Base-by-base conservation (phyloP, 1,284 basidiomycete genomes). In the Grifola frondosa region DNA sequence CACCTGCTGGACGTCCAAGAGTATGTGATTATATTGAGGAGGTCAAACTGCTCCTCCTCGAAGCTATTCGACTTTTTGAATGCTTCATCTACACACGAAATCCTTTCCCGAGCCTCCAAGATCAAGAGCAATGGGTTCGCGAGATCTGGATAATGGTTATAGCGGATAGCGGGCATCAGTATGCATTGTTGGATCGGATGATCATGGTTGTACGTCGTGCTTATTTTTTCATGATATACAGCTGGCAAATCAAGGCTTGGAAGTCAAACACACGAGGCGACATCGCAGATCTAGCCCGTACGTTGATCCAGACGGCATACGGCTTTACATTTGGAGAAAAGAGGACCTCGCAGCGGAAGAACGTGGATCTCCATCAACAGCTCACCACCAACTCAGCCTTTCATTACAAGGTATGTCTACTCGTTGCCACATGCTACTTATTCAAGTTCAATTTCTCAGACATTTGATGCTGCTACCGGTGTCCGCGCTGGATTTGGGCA, bases 321-420 rank as follows among this genome's bases (percentile, higher is more conserved):
- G 33, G 38, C 26, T 21, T 45, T 29, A 13, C 15, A 2, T n/a
- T 11, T 5, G 25, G 5, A 1, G 11, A n/a, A 11, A 39, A 22
- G 9, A 31, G n/a, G 29, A n/a, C n/a, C 2, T 25, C 30, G 6
- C 20, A 39, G 30, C 19, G 20, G 4, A 12, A 40, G 25, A 45
- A 45, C n/a, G 22, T 11, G 4, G 16, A 5, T 9, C 28, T 7
- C 5, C 12, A 1, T 21, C 9, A 9, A 4, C 12, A 11, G 1
- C 38, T 45, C 1, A 6, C 37, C 5, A n/a, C 23, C 2, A 30
- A 40, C 4, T 33, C 37, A 4, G 24, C 23, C 1, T 45, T 45
- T 19, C 44, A 45, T 30, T 34, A 45, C n/a, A 45, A 45, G 38
- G 44, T 45, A 12, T 5, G 36, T 19, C 3, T 25, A 12, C 15